Conservation (phyloP, 768 basidiomycete genomes). For the Hortiboletus campestris region DNA sequence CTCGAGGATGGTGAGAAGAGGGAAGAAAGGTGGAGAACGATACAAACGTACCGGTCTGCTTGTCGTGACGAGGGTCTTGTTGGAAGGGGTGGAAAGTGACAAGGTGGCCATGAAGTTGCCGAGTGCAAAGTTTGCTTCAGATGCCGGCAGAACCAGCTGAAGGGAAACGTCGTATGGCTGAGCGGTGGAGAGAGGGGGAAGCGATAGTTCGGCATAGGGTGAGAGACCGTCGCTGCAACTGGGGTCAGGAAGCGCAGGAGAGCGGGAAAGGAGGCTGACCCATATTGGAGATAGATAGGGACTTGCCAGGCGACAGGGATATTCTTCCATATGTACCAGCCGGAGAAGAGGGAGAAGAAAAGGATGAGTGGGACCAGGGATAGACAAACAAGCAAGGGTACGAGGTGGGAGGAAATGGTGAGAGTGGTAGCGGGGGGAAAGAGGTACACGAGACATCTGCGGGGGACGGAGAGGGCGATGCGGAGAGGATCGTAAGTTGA, state of each 20-base stretch:
- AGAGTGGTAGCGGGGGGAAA: slow-evolving; percentile 15
- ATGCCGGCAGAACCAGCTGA: slow-evolving; percentile 61
- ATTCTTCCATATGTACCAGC: slow-evolving; percentile 72
- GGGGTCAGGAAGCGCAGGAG: slow-evolving; percentile 1
- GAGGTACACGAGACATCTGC: slow-evolving; percentile 6
- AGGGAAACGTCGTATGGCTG: slow-evolving; percentile 79
- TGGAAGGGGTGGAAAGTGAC: slow-evolving; percentile 54
- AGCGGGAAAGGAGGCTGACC: slow-evolving; percentile 44
- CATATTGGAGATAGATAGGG: slow-evolving; percentile 74
- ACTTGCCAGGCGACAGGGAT: slow-evolving; percentile 70
- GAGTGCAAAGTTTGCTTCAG: slow-evolving; percentile 64
- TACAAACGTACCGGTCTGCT: slow-evolving; percentile 61
- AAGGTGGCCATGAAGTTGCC: slow-evolving; percentile 85
- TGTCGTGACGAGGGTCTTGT: slow-evolving; percentile 58
- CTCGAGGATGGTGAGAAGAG: slow-evolving; percentile 36
- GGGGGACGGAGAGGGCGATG: neutral
- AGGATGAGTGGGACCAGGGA: slow-evolving; percentile 61
- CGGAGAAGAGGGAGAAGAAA: slow-evolving; percentile 61
- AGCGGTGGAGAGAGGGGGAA: slow-evolving; percentile 51
- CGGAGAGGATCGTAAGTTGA: too few species aligned
- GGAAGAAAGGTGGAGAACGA: neutral
- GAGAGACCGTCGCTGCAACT: slow-evolving; percentile 53
- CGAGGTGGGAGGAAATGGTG: slow-evolving; percentile 53
- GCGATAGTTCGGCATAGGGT: slow-evolving; percentile 58
- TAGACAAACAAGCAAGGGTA: slow-evolving; percentile 63